These are phyloP conservation scores for Candida fluviatilis DNA, from an alignment of 805 yeast species.

Conservation along the genomic window DNA sequence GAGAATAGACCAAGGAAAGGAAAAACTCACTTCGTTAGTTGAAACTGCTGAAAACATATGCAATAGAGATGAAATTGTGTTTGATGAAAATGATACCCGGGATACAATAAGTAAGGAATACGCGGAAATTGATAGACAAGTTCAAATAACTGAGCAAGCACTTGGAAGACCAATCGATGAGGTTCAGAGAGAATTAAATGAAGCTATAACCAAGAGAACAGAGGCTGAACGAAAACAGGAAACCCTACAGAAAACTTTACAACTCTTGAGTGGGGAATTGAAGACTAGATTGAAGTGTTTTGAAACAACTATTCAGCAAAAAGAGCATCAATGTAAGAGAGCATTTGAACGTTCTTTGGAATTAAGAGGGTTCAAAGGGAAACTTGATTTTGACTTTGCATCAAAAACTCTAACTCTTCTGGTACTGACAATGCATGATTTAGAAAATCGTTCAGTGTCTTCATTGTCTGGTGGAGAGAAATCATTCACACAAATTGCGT, in stretches of 20 bases:
- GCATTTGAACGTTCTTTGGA: slow-evolving; percentile 57
- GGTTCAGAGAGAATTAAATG: slow-evolving; percentile 45
- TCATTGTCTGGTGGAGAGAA: slow-evolving; percentile 96
- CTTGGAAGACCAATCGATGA: slow-evolving; percentile 56
- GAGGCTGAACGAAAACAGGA: slow-evolving; percentile 38
- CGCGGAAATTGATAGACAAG: slow-evolving; percentile 39
- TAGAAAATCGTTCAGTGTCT: slow-evolving; percentile 62
- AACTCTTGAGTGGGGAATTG: slow-evolving; percentile 25
- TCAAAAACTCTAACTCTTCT: slow-evolving; percentile 49
- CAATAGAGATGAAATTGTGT: slow-evolving; percentile 41
- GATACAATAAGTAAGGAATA: slow-evolving; percentile 50
- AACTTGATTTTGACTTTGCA: slow-evolving; percentile 57
- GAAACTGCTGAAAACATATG: slow-evolving; percentile 40
- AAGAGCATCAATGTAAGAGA: slow-evolving; percentile 26
- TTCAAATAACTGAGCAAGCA: slow-evolving; percentile 48
- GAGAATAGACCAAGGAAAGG: slow-evolving; percentile 4
- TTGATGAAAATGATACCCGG: slow-evolving; percentile 36
- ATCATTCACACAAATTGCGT: slow-evolving; percentile 86
- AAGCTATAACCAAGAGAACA: slow-evolving; percentile 39
- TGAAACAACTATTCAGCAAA: slow-evolving; percentile 27
- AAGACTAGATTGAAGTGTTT: slow-evolving; percentile 28
- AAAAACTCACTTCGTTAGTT: slow-evolving; percentile 11
- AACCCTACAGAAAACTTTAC: slow-evolving; percentile 25
- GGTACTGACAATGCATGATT: slow-evolving; percentile 59
- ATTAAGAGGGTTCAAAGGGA: slow-evolving; percentile 71